A percentile compares a stretch with the other conserved stretches of the same genome.
These are phyloP conservation scores for Botrytis squamosa DNA, from an alignment of 2,329 filamentous ascomycete species.

Conservation along the genomic window DNA sequence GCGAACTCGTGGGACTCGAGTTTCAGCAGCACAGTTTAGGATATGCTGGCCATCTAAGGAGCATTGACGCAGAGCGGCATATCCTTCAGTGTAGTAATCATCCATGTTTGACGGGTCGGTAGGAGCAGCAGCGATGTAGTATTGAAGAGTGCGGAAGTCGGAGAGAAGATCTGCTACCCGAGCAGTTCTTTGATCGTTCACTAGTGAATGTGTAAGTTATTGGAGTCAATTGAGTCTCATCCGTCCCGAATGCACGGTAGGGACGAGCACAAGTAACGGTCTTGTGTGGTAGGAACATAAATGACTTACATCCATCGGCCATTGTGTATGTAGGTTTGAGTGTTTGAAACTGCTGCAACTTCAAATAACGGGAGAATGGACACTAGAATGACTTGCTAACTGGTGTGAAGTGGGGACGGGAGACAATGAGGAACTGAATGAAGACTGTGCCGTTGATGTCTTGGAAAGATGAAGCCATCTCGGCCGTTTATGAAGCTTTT, in stretches of 20 bases:
- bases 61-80: constrained; percentile 61
- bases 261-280: constrained; percentile 15
- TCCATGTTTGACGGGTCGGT: constrained; percentile 54
- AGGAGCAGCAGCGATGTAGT: constrained; percentile 58
- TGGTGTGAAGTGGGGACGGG: constrained; percentile 6
- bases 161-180: constrained; percentile 61
- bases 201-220: constrained; percentile 40
- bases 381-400: constrained; percentile 11
- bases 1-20: constrained; percentile 52
- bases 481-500: constrained; percentile 33
- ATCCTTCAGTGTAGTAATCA: constrained; percentile 64
- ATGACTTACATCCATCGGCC: constrained; percentile 39
- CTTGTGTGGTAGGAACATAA: constrained; percentile 20
- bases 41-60: constrained; percentile 62
- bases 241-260: constrained; percentile 8
- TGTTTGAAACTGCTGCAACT: constrained; percentile 18
- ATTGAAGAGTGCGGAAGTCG: constrained; percentile 62
- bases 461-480: constrained; percentile 26
- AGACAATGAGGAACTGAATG: constrained; percentile 24
- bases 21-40: constrained; percentile 62
- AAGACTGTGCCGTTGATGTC: constrained; percentile 25
- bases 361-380: constrained; percentile 16
- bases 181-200: constrained; percentile 58
- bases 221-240: background rate
- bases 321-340: constrained; percentile 27